Conservation (phyloP, 1,139 yeast species). For the Candida albicans region DNA sequence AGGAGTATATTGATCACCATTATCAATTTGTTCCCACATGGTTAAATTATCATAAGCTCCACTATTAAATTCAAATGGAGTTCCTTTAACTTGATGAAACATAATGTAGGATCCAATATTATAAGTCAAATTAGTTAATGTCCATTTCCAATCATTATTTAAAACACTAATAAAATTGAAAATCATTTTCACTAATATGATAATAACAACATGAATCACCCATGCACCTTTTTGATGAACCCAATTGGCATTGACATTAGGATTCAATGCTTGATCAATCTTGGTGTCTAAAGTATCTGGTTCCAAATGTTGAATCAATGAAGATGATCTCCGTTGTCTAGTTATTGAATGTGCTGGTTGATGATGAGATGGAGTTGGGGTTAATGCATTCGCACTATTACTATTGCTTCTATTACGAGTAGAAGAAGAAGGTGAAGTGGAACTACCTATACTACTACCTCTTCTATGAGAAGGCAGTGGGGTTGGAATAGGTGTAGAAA, state of each 20-base stretch:
- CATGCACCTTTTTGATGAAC: conserved; percentile 95
- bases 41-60: conserved; percentile 96
- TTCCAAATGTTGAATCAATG: conserved; percentile 78
- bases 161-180: conserved; percentile 72
- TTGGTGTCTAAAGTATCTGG: conserved; percentile 92
- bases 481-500: not conserved
- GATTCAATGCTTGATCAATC: conserved; percentile 85
- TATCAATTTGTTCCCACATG: conserved; percentile 98
- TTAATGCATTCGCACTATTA: conserved; percentile 9
- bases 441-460: conserved; percentile 4
- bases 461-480: conserved; percentile 3
- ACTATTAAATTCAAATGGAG: conserved; percentile 93
- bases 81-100: conserved; percentile 96
- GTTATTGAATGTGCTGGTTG: conserved; percentile 27
- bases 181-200: conserved; percentile 67
- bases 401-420: conserved; percentile 14
- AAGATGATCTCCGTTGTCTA: conserved; percentile 48
- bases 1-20: conserved; percentile 97
- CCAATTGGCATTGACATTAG: conserved; percentile 94
- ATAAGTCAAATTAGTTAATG: conserved; percentile 85
- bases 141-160: conserved; percentile 88
- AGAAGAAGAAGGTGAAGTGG: conserved; percentile 12
- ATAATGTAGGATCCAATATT: conserved; percentile 89
- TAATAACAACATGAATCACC: conserved; percentile 86
- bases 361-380: conserved; percentile 33